phyloP scores from a whole-genome alignment of 2,329 filamentous ascomycete species.

The Nemania serpens region DNA sequence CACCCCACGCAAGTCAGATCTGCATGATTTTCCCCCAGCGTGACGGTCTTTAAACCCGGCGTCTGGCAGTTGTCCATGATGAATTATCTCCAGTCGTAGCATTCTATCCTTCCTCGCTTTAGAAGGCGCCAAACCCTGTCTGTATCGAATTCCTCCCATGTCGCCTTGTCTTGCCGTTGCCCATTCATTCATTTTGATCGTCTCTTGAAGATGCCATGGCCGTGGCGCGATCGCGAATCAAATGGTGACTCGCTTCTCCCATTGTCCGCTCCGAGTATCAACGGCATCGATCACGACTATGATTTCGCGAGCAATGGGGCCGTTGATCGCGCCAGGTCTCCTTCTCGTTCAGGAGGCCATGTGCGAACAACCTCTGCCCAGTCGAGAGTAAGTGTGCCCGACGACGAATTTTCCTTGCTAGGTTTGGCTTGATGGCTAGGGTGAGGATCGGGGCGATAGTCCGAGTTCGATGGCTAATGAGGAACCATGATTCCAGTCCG shows the following conservation, averaged over 20 bases:
- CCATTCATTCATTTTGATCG: conserved; percentile 30
- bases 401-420: background rate
- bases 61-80: conserved; percentile 11
- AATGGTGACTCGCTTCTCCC: conserved; percentile 45
- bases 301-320: conserved; percentile 34
- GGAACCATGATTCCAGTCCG: conserved; percentile 44
- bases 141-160: conserved; percentile 31
- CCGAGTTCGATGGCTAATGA: conserved; percentile 3
- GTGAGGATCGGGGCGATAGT: background rate
- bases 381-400: conserved; percentile 53
- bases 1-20: conserved; percentile 6
- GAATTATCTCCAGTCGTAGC: conserved; percentile 9
- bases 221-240: conserved; percentile 42
- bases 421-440: background rate
- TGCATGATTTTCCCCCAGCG: background rate
- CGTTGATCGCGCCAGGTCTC: conserved; percentile 43
- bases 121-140: background rate
- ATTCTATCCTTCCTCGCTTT: conserved; percentile 1
- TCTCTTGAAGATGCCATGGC: conserved; percentile 45
- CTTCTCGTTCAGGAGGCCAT: conserved; percentile 44
- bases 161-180: conserved; percentile 28
- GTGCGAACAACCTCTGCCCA: conserved; percentile 58
- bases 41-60: conserved; percentile 3
- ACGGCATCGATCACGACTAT: conserved; percentile 38
- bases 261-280: conserved; percentile 41